phyloP scores from a whole-genome alignment of 1,284 basidiomycete species.

The Moniliophthora roreri region DNA sequence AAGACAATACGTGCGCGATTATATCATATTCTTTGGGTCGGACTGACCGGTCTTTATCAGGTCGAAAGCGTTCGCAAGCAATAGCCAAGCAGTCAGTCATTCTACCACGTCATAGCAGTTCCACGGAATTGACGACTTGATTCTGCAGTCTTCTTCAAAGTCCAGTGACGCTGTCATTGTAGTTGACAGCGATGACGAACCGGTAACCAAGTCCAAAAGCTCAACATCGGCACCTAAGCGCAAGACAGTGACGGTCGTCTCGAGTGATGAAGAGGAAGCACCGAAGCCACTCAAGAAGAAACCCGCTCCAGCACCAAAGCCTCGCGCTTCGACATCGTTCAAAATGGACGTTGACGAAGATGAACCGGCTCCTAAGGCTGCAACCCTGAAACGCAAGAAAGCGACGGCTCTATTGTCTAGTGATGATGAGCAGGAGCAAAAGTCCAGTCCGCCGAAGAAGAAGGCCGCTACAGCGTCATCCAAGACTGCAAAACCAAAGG shows the following conservation, averaged over 20 bases:
- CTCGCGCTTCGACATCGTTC: neutral
- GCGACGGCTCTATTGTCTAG: slow-evolving; percentile 26
- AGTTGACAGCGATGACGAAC: slow-evolving; percentile 14
- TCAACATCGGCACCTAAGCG: neutral
- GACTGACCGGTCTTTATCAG: neutral
- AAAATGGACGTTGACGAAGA: slow-evolving; percentile 27
- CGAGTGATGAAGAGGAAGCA: slow-evolving; percentile 7
- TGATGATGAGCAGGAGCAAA: slow-evolving; percentile 30
- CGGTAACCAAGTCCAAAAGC: neutral
- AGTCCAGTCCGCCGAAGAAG: slow-evolving; percentile 39
- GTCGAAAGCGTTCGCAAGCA: neutral
- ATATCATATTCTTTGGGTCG: neutral
- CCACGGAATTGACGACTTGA: neutral
- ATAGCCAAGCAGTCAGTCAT: neutral
- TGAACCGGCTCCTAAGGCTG: slow-evolving; percentile 25
- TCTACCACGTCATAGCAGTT: neutral
- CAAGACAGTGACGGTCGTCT: slow-evolving; percentile 2
- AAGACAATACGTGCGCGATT: neutral
- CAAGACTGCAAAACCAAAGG: slow-evolving; percentile 19
- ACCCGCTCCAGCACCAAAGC: neutral
- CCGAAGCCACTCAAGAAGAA: neutral
- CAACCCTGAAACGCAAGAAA: slow-evolving; percentile 30
- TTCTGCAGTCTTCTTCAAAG: slow-evolving; percentile 2
- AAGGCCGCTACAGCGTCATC: slow-evolving; percentile 33
- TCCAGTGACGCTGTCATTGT: slow-evolving; percentile 9